Base-by-base conservation (phyloP, 306 rosid species). In the Trifolium dubium region DNA sequence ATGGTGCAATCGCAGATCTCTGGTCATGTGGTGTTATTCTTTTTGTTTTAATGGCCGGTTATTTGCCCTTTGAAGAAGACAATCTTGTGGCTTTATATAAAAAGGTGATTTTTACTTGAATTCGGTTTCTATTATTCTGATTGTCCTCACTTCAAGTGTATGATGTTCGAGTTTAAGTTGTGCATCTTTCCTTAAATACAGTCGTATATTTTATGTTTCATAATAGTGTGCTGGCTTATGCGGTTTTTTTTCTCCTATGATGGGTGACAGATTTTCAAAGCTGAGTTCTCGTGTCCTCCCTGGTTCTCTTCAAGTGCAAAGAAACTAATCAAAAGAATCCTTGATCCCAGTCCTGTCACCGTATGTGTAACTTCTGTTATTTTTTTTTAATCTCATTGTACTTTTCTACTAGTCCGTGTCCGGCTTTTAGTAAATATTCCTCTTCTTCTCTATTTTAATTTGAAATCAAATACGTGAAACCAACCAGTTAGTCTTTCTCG, bases 1-100 rank as follows among this genome's bases (percentile, higher is more conserved):
- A 88, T 68, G 97, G 98, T 63, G 92, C 92, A 18, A 89, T 86
- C 83, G 96, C 98, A 1, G 98, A 93, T 89, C 80, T 93, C 30
- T 93, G 98, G 98, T 93, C 97, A 44, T 93, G 98, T 64, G 98
- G 98, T 47, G 94, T 89, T 65, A 93, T 93, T 83, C 94, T 91
- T 54, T 93, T 72, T 72, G 98, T 93, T 80, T 74, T 93, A 77
- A 87, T 91, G 97, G 98, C 98, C 51, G 98, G 98, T 29, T 93
- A 78, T 86, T 79, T 93, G 80, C 98, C 98, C 69, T 93, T 93
- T 41, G 98, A 93, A 85, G 98, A 93, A 60, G 78, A 84, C 66
- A 91, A 83, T 76, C 97, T 93, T 77, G 75, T 84, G 84, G 81
- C 92, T 68, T 87, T 93, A 64, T 93, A 93, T 83, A 91, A 91